These are phyloP conservation scores for Plasmodium adleri DNA, from an alignment of 169 alveolate species.

Conservation along the genomic window DNA sequence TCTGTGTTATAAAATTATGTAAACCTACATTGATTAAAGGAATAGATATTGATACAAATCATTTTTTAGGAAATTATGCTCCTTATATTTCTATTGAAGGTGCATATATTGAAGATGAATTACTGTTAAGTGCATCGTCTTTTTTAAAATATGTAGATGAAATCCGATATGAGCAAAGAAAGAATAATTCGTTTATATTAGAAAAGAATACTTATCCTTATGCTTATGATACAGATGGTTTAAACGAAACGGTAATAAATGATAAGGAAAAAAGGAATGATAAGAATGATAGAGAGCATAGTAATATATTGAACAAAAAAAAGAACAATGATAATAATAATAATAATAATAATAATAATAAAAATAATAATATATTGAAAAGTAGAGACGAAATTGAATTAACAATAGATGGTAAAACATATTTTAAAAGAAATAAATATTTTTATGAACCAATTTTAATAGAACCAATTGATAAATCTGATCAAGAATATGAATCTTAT, in stretches of 20 bases:
- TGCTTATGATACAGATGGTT: too few species aligned
- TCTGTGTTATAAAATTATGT: slow-evolving; percentile 75
- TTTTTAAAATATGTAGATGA: slow-evolving; percentile 66
- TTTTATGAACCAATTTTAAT: slow-evolving; percentile 76
- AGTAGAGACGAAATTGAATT: slow-evolving; percentile 55
- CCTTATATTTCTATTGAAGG: slow-evolving; percentile 81
- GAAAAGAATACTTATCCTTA: neutral
- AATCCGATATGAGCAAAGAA: slow-evolving; percentile 17
- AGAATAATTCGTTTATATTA: neutral
- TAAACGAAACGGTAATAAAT: neutral
- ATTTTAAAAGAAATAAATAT: slow-evolving; percentile 72
- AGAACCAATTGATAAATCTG: slow-evolving; percentile 39
- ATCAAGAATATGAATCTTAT: slow-evolving; percentile 73
- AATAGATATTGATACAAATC: slow-evolving; percentile 76
- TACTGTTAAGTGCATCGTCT: slow-evolving; percentile 23
- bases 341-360: neutral
- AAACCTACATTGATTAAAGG: slow-evolving; percentile 78
- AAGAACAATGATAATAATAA: neutral
- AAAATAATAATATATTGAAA: slow-evolving; percentile 11
- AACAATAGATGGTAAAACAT: slow-evolving; percentile 64
- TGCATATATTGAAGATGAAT: slow-evolving; percentile 74
- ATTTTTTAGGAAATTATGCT: slow-evolving; percentile 80
- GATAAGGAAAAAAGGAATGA: neutral
- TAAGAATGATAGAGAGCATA: too few species aligned
- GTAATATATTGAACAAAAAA: neutral